These are phyloP conservation scores for Cruciata laevipes DNA, from an alignment of 257 asterid genomes.

Conservation along the genomic window DNA sequence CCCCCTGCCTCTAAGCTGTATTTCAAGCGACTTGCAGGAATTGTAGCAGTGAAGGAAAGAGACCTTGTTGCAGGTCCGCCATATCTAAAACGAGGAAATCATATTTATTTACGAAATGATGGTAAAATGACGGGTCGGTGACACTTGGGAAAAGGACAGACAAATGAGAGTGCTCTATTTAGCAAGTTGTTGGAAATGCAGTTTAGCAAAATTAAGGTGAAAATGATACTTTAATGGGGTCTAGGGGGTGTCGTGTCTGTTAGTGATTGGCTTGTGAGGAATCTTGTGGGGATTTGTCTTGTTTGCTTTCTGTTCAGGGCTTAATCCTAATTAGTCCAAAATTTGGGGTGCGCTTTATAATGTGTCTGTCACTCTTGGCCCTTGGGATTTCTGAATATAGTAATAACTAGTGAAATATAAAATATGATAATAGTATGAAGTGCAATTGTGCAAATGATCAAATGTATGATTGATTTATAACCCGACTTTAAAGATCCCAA, in stretches of 20 bases:
- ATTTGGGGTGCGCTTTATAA: neutral
- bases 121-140: neutral
- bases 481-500: too few relatives aligned
- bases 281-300: neutral
- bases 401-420: too few relatives aligned
- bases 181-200: neutral
- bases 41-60: constrained; percentile 17
- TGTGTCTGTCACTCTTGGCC: too few relatives aligned
- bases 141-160: neutral
- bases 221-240: neutral
- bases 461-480: too few relatives aligned
- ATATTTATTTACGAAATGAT: neutral
- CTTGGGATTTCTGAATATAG: too few relatives aligned
- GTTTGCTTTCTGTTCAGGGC: neutral
- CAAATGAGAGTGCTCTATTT: neutral
- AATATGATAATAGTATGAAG: too few relatives aligned
- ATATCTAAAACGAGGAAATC: constrained; percentile 3
- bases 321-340: constrained; percentile 11
- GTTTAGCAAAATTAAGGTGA: neutral
- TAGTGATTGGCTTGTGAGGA: neutral
- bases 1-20: constrained; percentile 4
- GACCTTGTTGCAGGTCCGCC: constrained; percentile 12
- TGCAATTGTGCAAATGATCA: too few relatives aligned
- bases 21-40: constrained; percentile 19
- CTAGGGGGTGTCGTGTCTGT: neutral